Evolutionary conservation across 371 early-diverging fungal species (phyloP), one percentile per base, ranked within the genome.

Genomic region (Mucor mucedo): DNA sequence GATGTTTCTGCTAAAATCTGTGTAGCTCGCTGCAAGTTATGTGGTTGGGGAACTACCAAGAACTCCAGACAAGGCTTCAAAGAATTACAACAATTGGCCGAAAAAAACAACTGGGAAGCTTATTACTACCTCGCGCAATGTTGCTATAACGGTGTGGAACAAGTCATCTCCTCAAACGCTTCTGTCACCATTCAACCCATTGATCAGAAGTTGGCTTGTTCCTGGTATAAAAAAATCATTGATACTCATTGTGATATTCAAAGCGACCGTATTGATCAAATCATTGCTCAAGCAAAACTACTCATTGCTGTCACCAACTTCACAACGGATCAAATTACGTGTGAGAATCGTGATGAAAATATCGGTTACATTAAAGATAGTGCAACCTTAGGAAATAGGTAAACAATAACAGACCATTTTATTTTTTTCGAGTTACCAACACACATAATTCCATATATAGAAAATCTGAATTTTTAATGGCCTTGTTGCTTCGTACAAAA

Each of bases 161-260:
- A 63, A 33, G 48, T 30, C 47, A 41, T 50, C 9, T 50, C 63
- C 7, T 39, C 59, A 11, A 45, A 52, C 9, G 52, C 47, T 10
- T 9, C 44, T 14, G 32, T 38, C 42, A 10, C 42, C 5, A 57
- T 63, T 40, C 77, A 77, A 9, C 73, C 78, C 3, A 67, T 77
- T 44, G 76, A 91, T 64, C 78, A 80, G 33, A 42, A 55, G 27
- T 53, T 73, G 27, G 93, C 93, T 0, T 80, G 84, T 3, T 55
- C 62, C 7, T 89, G 91, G 87, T 93, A 90, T 70, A 58, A 65
- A 8, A 81, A 75, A 40, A 80, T 89, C 4, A 86, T 66, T 14
- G 47, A 71, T n/a, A 27, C 52, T 39, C 60, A 28, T 74, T 58
- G 72, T 74, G 32, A 50, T 42, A 28, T 53, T 33, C 13, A 29